Base-by-base conservation (phyloP, 441 rosid genomes). In the Lepidium campestre region DNA sequence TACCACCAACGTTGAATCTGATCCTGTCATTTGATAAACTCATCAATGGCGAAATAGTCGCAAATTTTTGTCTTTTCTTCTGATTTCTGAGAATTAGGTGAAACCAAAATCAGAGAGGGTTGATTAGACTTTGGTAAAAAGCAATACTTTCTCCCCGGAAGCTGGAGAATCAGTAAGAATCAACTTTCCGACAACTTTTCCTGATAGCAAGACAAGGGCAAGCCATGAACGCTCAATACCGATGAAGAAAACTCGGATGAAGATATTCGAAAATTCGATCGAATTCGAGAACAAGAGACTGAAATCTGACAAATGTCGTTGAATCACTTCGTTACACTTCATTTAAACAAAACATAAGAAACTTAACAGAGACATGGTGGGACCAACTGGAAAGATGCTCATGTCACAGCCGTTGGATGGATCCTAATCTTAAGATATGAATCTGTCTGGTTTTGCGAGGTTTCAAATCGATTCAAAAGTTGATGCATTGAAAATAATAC, bases 1-100 rank as follows among this genome's bases (percentile, higher is more conserved):
- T 80, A 25, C 99, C 99, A 35, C 99, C 96, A 3, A 91, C 96
- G 75, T 91, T 91, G 84, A 93, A 81, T 75, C 78, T 82, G 55
- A 93, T 65, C 67, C 85, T 68, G 74, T 93, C 99, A 52, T 80
- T 85, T 58, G 81, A 79, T 22, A 83, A 70, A 65, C 82, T 86
- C 99, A 91, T 93, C 60, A 46, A 55, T 48, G 62, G 50, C 7
- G 15, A 45, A 46, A 5, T 22, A 11, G 31, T 47, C 12, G 41
- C 4, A 0, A 29, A 1, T 1, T 1, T 52, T 8, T 5, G 4
- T 14, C 23, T 5, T 6, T 47, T 4, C 9, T 7, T 41, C 10
- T 9, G 13, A 27, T 50, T 50, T 49, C 12, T 2, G 34, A 25
- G 13, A 45, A 10, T 45, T 45, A 25, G 54, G 34, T 48, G 54